Base-by-base conservation (phyloP, 106 monocot species). In the Ottelia alismoides region DNA sequence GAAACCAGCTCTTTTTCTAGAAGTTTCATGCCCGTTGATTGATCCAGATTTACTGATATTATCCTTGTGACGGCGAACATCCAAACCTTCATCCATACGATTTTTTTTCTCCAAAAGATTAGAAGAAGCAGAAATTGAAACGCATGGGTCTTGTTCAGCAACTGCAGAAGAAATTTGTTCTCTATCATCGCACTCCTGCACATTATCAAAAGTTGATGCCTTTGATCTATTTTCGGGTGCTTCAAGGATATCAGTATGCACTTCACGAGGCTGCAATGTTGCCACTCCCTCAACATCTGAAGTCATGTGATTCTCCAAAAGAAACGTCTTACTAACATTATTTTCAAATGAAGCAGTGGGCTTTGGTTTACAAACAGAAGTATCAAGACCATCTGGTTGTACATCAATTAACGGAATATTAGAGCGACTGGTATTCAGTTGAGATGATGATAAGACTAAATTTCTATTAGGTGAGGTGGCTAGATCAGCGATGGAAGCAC, bases 391-490 rank as follows among this genome's bases (percentile, higher is more conserved):
- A 20, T 85, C 72, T 2, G 20, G 29, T 22, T 46, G 62, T 63
- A 28, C 23, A 65, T 71, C 78, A 20, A 43, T 27, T 3, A 29
- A 25, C 22, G 52, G 60, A 17, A 49, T 51, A n/a, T 73, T 79
- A 49, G 49, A 30, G 45, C 66, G 70, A 50, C 23, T 64, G 35
- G 20, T 35, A 40, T 65, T 28, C 50, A 49, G 23, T 28, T 28
- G 25, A 5, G 55, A 45, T 3, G 81, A 63, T 53, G 66, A 55
- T 35, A 78, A 53, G 18, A 55, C 55, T 56, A 54, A 45, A 59
- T 47, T 74, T 49, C 49, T 31, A 26, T 72, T 56, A 60, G 49
- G 23, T 3, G 11, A 31, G 35, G 21, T 20, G 66, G 18, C 2
- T 20, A 53, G 47, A 66, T 62, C 74, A 70, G 57, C 49, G 14